phyloP scores from a whole-genome alignment of 1,139 yeast genomes.

The Candida glucosophila region DNA sequence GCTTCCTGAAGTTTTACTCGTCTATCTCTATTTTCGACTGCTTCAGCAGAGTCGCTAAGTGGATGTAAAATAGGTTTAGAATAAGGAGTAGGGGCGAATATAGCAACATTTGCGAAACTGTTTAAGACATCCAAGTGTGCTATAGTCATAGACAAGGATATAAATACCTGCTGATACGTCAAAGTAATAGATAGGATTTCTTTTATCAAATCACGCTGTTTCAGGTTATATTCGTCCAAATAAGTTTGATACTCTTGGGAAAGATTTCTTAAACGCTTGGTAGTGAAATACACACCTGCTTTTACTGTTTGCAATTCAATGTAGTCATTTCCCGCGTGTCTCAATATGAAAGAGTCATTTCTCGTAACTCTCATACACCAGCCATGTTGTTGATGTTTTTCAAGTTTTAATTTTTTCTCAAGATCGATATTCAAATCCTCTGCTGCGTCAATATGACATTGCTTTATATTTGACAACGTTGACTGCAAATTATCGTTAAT shows the following conservation, averaged over 20 bases:
- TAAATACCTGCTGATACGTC: conserved; percentile 73
- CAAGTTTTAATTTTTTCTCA: conserved; percentile 82
- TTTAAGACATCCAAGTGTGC: conserved; percentile 77
- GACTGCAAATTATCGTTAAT: conserved; percentile 51
- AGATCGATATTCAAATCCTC: conserved; percentile 74
- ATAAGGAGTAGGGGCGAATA: conserved; percentile 77
- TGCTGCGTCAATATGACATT: conserved; percentile 56
- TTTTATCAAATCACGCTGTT: conserved; percentile 69
- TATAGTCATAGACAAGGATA: conserved; percentile 52
- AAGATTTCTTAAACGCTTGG: conserved; percentile 49
- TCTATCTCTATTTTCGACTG: conserved; percentile 31
- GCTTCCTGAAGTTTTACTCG: conserved; percentile 57
- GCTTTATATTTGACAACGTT: conserved; percentile 46
- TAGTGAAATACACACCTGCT: conserved; percentile 89
- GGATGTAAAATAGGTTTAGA: conserved; percentile 60
- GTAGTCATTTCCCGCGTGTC: conserved; percentile 53
- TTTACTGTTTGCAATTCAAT: conserved; percentile 83
- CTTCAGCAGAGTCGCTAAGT: conserved; percentile 19
- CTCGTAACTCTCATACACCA: conserved; percentile 93
- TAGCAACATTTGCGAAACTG: conserved; percentile 79
- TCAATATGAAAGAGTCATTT: conserved; percentile 72
- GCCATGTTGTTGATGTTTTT: conserved; percentile 78
- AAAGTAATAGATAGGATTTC: conserved; percentile 76
- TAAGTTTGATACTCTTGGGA: conserved; percentile 52
- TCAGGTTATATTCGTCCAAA: conserved; percentile 58